These are phyloP conservation scores for Amborella trichopoda DNA, from an alignment of 164 flowering plant species.

Conservation along the genomic window DNA sequence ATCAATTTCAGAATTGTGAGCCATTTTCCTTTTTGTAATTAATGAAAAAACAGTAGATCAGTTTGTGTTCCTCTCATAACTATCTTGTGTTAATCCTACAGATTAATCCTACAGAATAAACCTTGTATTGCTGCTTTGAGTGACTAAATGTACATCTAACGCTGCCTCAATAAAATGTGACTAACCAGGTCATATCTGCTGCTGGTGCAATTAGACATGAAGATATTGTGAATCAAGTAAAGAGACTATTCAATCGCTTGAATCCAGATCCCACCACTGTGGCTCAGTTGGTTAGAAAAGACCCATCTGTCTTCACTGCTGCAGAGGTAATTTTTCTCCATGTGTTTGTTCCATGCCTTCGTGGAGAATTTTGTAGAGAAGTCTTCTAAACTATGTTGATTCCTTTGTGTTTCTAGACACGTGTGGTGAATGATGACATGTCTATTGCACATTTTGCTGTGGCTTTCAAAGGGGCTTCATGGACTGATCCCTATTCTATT, in stretches of 20 bases:
- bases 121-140: no score
- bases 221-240: conserved; percentile 7
- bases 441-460: conserved; percentile 85
- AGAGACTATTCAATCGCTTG: conserved; percentile 3
- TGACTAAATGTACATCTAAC: no score
- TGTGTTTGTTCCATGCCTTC: conserved; percentile 1
- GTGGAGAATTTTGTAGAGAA: no score
- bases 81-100: no score
- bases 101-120: no score
- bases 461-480: conserved; percentile 76
- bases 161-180: no score
- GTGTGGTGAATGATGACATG: conserved; percentile 59
- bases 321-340: conserved; percentile 45
- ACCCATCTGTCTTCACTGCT: conserved; percentile 67
- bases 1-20: no score
- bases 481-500: conserved; percentile 89
- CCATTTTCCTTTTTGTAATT: no score
- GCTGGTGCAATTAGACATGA: conserved; percentile 11
- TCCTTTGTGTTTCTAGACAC: conserved; percentile 30
- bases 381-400: neutral
- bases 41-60: no score
- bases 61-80: no score
- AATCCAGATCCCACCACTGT: conserved; percentile 46
- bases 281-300: conserved; percentile 44
- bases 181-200: conserved; percentile 16